Evolutionary conservation across 148 eudicot species (phyloP), one percentile per base, ranked within the genome.

Genomic region (Arbutus unedo): DNA sequence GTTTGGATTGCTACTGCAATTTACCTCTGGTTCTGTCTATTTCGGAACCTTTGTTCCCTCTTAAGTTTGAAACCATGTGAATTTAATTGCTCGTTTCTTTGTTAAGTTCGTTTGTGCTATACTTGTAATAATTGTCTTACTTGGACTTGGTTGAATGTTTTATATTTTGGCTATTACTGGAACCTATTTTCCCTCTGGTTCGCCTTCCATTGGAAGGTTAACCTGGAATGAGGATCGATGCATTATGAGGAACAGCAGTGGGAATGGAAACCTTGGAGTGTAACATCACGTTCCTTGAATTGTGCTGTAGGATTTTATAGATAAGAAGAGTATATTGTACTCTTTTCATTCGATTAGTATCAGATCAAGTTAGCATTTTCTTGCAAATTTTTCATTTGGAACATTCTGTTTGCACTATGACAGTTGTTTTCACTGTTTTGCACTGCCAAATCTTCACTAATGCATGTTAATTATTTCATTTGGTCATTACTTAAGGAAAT

Each of bases 71-170:
- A 70, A 25, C 31, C 56, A 48, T 48, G 21, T 49, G 44, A 55
- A 7, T 8, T 15, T 15, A 25, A 21, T 79, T 80, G 25, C 23
- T 80, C 2, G 13, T 80, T 80, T 8, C 45, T 64, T 48, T 3
- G 48, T 5, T 66, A 21, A 49, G n/a, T 48, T 23, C 7, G 2
- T 31, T 66, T 66, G 71, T 66, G 75, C 6, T 38, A 5, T 70
- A 19, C n/a, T 59, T 18, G 6, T 59, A 16, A 59, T 59, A 10
- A 18, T 92, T 87, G 64, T 11, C 19, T 31, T 59, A 59, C 19
- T 21, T 18, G 16, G 21, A 59, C 64, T 59, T 16, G 64, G 19
- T 59, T 59, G 64, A 59, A 59, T 59, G 21, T 59, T 16, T n/a
- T 59, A 59, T 59, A 16, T 59, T 16, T 19, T 31, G 38, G 21